A percentile compares a stretch with the other conserved stretches of the same genome.
phyloP scores from a whole-genome alignment of 768 basidiomycete species.

The Mycena vulgaris region DNA sequence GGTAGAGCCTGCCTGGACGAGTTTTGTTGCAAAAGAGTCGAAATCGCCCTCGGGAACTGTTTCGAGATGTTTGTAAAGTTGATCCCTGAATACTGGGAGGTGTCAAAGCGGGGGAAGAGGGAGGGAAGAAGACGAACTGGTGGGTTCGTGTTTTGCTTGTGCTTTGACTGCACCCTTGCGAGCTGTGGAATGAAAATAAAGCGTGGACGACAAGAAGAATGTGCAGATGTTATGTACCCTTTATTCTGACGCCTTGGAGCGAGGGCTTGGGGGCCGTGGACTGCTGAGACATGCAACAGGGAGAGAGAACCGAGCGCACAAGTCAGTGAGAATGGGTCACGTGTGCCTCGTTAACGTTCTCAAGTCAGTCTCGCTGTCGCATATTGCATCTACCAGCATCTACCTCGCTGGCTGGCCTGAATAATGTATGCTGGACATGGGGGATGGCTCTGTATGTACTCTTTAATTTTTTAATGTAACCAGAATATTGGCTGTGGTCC shows the following conservation, averaged over 20 bases:
- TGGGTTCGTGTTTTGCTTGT: conserved; percentile 93
- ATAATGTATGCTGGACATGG: too few relatives aligned
- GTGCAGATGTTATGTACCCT: conserved; percentile 46
- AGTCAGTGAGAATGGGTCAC: too few relatives aligned
- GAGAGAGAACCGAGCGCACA: not conserved
- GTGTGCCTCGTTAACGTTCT: too few relatives aligned
- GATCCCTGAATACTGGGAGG: conserved; percentile 88
- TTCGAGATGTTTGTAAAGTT: conserved; percentile 92
- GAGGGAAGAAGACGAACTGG: conserved; percentile 58
- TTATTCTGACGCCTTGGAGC: conserved; percentile 93
- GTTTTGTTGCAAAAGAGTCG: conserved; percentile 85
- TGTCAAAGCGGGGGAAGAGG: conserved; percentile 25
- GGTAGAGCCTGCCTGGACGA: conserved; percentile 92
- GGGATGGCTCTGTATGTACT: too few relatives aligned
- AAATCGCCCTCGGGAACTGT: conserved; percentile 86
- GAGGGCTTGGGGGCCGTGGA: conserved; percentile 87
- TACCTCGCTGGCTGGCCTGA: too few relatives aligned
- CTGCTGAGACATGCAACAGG: conserved; percentile 95
- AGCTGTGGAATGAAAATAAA: conserved; percentile 52
- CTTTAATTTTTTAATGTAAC: too few relatives aligned
- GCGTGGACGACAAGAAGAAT: not conserved
- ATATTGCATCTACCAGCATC: too few relatives aligned
- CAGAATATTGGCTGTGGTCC: too few relatives aligned
- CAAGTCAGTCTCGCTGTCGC: too few relatives aligned
- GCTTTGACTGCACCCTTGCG: conserved; percentile 95